phyloP scores from a whole-genome alignment of 108 stramenopile genomes.

The Skeletonema costatum region DNA sequence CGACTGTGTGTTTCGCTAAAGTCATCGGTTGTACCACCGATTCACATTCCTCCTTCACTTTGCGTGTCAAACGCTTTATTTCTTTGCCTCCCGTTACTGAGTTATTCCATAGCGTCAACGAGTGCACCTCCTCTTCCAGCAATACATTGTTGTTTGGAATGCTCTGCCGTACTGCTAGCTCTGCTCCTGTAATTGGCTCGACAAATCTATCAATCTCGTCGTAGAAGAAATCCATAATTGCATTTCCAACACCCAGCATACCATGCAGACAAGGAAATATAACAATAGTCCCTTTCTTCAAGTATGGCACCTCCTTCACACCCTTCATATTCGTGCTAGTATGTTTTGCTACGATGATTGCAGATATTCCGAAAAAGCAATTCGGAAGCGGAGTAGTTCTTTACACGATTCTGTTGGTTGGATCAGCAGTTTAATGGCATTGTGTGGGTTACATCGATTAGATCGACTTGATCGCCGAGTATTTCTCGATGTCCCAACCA shows the following conservation, averaged over 20 bases:
- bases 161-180: not conserved
- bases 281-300: not conserved
- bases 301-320: not conserved
- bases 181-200: not conserved
- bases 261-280: not conserved
- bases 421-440: too few relatives aligned
- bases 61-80: not conserved
- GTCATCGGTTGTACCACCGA: not conserved
- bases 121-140: not conserved
- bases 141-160: not conserved
- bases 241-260: conserved; percentile 3
- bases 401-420: too few relatives aligned
- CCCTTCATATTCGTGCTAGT: not conserved
- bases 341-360: not conserved
- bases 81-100: not conserved
- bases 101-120: not conserved
- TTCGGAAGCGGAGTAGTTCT: too few relatives aligned
- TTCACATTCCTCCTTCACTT: not conserved
- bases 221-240: not conserved
- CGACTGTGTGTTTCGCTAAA: too few relatives aligned
- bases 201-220: not conserved
- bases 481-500: too few relatives aligned
- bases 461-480: too few relatives aligned
- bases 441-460: too few relatives aligned
- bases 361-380: too few relatives aligned